Conservation (phyloP, 1,139 yeast genomes). For the Lodderomyces metapsilosis region DNA sequence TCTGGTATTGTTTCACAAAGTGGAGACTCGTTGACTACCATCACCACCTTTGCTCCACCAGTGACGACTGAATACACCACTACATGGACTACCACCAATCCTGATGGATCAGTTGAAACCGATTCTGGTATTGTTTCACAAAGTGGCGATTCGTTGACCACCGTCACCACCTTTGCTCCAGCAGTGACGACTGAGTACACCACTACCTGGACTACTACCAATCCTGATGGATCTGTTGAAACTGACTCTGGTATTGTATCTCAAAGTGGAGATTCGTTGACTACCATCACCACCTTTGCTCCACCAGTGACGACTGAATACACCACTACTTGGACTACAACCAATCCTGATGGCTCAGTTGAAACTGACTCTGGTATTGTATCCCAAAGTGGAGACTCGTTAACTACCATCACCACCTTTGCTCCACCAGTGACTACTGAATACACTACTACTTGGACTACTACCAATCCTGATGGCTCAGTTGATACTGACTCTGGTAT, state of each 20-base stretch:
- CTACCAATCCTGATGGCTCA: no score
- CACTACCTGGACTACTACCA: conserved; percentile 6
- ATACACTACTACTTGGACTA: no score
- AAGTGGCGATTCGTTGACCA: no score
- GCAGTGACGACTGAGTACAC: conserved; percentile 5
- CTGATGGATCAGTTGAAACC: no score
- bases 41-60: background rate
- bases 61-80: background rate
- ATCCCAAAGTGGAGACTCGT: conserved; percentile 6
- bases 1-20: conserved; percentile 1
- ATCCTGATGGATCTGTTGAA: conserved; percentile 8
- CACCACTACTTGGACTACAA: no score
- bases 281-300: conserved; percentile 3
- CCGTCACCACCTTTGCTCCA: no score
- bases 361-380: conserved; percentile 9
- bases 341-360: conserved; percentile 6
- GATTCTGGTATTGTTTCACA: no score
- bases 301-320: background rate
- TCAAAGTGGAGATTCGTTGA: background rate
- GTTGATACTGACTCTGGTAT: no score
- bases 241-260: conserved; percentile 4
- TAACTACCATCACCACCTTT: conserved; percentile 5
- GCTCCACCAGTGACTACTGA: no score
- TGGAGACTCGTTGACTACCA: no score
- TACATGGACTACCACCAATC: no score